Evolutionary conservation across 208 protist species (phyloP).

Genomic region (Trypanosoma cruzi): DNA sequence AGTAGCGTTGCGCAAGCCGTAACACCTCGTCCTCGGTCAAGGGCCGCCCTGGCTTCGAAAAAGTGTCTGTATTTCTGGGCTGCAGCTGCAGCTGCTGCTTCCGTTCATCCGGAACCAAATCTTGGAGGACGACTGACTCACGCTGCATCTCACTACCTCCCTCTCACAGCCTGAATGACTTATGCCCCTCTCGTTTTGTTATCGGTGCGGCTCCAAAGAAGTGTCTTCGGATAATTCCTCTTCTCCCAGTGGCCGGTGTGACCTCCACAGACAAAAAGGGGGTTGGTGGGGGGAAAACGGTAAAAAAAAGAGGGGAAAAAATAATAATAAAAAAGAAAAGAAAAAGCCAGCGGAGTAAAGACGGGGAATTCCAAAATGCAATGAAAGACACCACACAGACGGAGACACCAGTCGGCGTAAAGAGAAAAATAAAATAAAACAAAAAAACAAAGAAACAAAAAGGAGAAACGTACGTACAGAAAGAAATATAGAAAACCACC

Average conservation of each 20-base stretch:
- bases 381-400: too few relatives aligned
- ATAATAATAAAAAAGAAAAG: background rate
- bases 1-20: constrained; percentile 39
- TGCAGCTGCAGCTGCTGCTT: background rate
- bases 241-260: too few relatives aligned
- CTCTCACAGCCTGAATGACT: background rate
- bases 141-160: background rate
- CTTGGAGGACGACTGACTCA: background rate
- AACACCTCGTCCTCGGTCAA: constrained; percentile 19
- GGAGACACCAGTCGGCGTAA: too few relatives aligned
- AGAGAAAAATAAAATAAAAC: too few relatives aligned
- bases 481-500: too few relatives aligned
- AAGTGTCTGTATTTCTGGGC: background rate
- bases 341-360: background rate
- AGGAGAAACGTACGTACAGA: too few relatives aligned
- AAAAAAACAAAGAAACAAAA: too few relatives aligned
- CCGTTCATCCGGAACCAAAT: background rate
- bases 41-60: background rate
- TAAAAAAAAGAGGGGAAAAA: background rate
- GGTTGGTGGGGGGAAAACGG: background rate
- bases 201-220: background rate
- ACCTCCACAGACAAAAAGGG: background rate
- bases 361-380: too few relatives aligned
- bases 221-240: too few relatives aligned
- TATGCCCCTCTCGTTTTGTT: background rate